A percentile compares a stretch with the other conserved stretches of the same genome.
Evolutionary conservation across 2,329 filamentous ascomycete species (phyloP).

Genomic region (Pseudogymnoascus sp.): DNA sequence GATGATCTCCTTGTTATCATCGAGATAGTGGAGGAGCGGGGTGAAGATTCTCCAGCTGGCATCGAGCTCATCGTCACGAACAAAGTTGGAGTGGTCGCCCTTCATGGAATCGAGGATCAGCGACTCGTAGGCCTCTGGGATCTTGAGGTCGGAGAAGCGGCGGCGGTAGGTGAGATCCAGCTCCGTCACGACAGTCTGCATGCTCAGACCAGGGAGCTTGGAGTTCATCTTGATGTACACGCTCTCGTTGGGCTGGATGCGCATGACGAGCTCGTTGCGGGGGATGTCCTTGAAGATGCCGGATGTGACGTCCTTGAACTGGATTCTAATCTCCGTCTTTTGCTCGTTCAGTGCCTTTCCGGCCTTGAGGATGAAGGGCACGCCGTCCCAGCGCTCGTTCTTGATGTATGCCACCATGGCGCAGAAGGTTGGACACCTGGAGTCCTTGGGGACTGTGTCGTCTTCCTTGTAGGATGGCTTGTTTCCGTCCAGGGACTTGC

Average conservation of each 20-base stretch:
- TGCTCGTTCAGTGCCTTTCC: conserved; percentile 98
- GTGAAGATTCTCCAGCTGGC: conserved; percentile 98
- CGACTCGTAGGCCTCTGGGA: conserved; percentile 97
- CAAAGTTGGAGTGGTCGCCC: conserved; percentile 99
- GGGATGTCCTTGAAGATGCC: conserved; percentile 99
- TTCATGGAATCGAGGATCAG: conserved; percentile 95
- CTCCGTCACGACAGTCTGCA: conserved; percentile 98
- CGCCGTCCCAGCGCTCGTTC: conserved; percentile 98
- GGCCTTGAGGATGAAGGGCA: conserved; percentile 98
- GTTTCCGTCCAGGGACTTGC: conserved; percentile 87
- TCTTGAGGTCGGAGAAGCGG: conserved; percentile 98
- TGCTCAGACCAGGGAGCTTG: conserved; percentile 93
- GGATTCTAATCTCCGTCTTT: conserved; percentile 98
- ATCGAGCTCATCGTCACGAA: conserved; percentile 92
- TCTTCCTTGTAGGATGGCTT: conserved; percentile 99
- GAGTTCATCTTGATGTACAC: conserved; percentile 99
- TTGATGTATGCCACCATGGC: conserved; percentile 97
- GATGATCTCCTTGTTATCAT: conserved; percentile 98
- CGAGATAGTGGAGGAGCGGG: conserved; percentile 92
- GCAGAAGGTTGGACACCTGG: conserved; percentile 95
- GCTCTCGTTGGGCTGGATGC: conserved; percentile 98
- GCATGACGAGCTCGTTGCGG: conserved; percentile 97
- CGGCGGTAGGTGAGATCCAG: conserved; percentile 96
- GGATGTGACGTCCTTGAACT: conserved; percentile 98
- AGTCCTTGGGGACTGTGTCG: conserved; percentile 94